A percentile compares a stretch with the other conserved stretches of the same genome.
These are phyloP conservation scores for Eucalyptus paniculata DNA, from an alignment of 345 rosid genomes.

Conservation along the genomic window DNA sequence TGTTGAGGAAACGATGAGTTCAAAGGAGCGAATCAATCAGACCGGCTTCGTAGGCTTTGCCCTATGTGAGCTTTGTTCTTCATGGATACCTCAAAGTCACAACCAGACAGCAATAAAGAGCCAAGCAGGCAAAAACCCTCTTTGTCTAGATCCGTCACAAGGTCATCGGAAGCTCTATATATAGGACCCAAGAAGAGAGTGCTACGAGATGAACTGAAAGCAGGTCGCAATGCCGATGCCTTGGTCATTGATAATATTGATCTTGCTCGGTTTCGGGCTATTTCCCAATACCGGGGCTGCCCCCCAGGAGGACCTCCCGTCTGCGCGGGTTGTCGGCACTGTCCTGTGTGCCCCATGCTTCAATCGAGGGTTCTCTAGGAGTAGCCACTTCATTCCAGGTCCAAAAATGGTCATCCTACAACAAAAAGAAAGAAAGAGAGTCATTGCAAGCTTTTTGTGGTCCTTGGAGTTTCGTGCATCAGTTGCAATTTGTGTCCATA, in stretches of 20 bases:
- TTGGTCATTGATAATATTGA: slow-evolving; percentile 7
- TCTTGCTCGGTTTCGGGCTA: slow-evolving; percentile 4
- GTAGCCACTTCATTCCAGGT: slow-evolving; percentile 76
- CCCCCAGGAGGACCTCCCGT: slow-evolving; percentile 16
- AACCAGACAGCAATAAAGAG: neutral
- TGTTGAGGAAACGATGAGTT: neutral
- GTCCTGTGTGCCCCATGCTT: slow-evolving; percentile 85
- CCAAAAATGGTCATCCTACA: neutral
- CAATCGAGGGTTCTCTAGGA: slow-evolving; percentile 29
- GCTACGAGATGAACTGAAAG: neutral
- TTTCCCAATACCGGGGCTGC: slow-evolving; percentile 1
- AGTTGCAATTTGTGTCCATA: neutral
- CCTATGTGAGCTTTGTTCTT: neutral
- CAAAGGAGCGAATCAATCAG: neutral
- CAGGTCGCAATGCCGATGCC: neutral
- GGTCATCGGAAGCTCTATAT: neutral
- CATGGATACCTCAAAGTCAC: neutral
- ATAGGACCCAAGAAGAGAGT: neutral
- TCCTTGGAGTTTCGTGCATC: neutral
- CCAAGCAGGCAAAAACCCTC: neutral
- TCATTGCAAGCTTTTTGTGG: neutral
- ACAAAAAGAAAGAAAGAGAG: neutral
- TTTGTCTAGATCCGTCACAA: neutral
- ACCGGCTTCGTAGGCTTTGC: neutral
- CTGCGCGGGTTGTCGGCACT: slow-evolving; percentile 63